Evolutionary conservation across 1,284 basidiomycete species (phyloP).

Genomic region (Cutaneotrichosporon spelunceum): DNA sequence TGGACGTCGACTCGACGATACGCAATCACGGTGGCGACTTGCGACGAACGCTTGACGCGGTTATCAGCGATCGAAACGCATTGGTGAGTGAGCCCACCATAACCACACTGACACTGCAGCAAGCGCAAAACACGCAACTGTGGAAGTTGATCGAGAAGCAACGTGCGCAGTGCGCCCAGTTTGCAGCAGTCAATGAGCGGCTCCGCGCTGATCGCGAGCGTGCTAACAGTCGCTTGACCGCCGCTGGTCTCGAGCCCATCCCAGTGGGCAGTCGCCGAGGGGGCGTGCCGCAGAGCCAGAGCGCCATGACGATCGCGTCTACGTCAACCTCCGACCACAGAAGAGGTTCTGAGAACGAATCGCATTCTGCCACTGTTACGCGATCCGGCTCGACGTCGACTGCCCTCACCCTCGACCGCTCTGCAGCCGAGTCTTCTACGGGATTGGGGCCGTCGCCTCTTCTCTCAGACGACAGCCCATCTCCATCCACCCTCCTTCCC

Average conservation of each 20-base stretch:
- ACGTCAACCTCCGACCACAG: slow-evolving; percentile 19
- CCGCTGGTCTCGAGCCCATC: slow-evolving; percentile 38
- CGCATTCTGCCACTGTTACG: not conserved
- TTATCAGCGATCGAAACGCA: slow-evolving; percentile 70
- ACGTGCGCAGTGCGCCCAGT: slow-evolving; percentile 38
- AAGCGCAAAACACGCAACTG: slow-evolving; percentile 76
- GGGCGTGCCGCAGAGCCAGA: slow-evolving; percentile 35
- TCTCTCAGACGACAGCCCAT: slow-evolving; percentile 10
- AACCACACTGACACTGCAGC: slow-evolving; percentile 36
- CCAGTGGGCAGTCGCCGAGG: slow-evolving; percentile 21
- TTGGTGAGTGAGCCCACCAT: slow-evolving; percentile 48
- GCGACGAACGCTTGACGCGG: slow-evolving; percentile 66
- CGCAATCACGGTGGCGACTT: slow-evolving; percentile 44
- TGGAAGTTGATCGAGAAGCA: slow-evolving; percentile 93
- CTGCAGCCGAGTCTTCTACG: not conserved
- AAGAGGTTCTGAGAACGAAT: slow-evolving; percentile 38
- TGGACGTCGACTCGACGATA: slow-evolving; percentile 38
- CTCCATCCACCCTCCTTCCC: slow-evolving; percentile 32
- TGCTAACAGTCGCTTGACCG: slow-evolving; percentile 35
- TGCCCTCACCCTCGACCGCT: not conserved
- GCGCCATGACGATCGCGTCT: slow-evolving; percentile 36
- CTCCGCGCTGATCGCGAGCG: slow-evolving; percentile 72
- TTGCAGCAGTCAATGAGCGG: slow-evolving; percentile 58
- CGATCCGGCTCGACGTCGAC: slow-evolving; percentile 1
- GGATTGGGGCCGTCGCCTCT: slow-evolving; percentile 17